phyloP scores from a whole-genome alignment of 2,329 filamentous ascomycete genomes.

The Colletotrichum destructivum region DNA sequence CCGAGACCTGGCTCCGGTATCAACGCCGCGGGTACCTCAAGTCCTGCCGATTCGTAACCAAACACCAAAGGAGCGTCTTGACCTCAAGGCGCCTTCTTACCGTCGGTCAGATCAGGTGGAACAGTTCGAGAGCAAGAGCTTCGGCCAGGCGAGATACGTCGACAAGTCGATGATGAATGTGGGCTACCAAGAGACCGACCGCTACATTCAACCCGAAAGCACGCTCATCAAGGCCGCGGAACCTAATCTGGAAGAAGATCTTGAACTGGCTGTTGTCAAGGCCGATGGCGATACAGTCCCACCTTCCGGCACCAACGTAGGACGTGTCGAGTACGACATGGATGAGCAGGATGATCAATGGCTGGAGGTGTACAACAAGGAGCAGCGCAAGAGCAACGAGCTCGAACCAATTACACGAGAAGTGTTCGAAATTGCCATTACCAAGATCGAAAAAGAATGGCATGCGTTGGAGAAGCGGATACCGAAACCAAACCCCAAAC shows the following conservation, averaged over 20 bases:
- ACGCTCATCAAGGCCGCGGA: conserved; percentile 78
- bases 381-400: conserved; percentile 77
- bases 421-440: conserved; percentile 97
- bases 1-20: conserved; percentile 59
- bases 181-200: conserved; percentile 95
- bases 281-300: conserved; percentile 71
- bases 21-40: conserved; percentile 71
- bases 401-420: conserved; percentile 91
- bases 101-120: conserved; percentile 84
- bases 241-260: conserved; percentile 71
- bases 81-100: conserved; percentile 82
- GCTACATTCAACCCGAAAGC: conserved; percentile 84
- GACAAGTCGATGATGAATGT: conserved; percentile 97
- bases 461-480: conserved; percentile 96
- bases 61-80: conserved; percentile 84
- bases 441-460: conserved; percentile 99
- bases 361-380: conserved; percentile 86
- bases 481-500: conserved; percentile 96
- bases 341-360: conserved; percentile 99
- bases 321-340: conserved; percentile 98
- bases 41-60: conserved; percentile 84
- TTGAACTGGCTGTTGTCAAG: conserved; percentile 63
- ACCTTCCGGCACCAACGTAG: conserved; percentile 68
- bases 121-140: conserved; percentile 86
- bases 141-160: conserved; percentile 90